Evolutionary conservation across 1,139 yeast genomes (phyloP).

Genomic region (Geotrichum restrictum): DNA sequence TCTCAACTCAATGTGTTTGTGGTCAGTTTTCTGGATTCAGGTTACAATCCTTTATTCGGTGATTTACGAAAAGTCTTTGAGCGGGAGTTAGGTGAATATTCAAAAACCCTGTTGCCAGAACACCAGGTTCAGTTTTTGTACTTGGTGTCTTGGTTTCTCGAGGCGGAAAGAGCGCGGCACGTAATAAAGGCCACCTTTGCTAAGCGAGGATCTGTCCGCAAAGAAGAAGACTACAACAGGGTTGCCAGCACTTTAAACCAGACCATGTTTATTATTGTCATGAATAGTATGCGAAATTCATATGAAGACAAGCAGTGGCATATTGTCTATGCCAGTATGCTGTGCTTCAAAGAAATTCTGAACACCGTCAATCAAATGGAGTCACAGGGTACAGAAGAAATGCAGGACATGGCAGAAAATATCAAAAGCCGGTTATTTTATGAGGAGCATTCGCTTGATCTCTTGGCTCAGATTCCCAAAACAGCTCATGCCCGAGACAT

Average conservation of each 20-base stretch:
- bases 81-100: slow-evolving; percentile 38
- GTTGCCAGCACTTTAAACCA: slow-evolving; percentile 67
- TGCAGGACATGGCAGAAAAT: slow-evolving; percentile 48
- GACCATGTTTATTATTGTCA: slow-evolving; percentile 57
- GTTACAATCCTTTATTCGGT: slow-evolving; percentile 64
- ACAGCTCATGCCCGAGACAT: slow-evolving; percentile 65
- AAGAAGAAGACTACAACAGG: slow-evolving; percentile 50
- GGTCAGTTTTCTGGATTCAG: slow-evolving; percentile 62
- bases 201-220: slow-evolving; percentile 15
- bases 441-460: slow-evolving; percentile 58
- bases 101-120: slow-evolving; percentile 29
- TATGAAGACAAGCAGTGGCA: slow-evolving; percentile 36
- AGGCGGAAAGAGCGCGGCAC: slow-evolving; percentile 32
- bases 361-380: slow-evolving; percentile 53
- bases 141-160: slow-evolving; percentile 68
- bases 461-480: slow-evolving; percentile 59
- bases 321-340: slow-evolving; percentile 61
- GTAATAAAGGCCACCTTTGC: slow-evolving; percentile 18
- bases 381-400: slow-evolving; percentile 39
- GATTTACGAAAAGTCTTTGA: slow-evolving; percentile 52
- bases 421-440: slow-evolving; percentile 57
- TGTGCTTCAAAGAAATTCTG: slow-evolving; percentile 64
- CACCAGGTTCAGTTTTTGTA: slow-evolving; percentile 53
- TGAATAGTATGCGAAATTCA: slow-evolving; percentile 54
- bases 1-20: slow-evolving; percentile 47